phyloP scores from a whole-genome alignment of 2,329 filamentous ascomycete genomes.

The Zopfia rhizophila region DNA sequence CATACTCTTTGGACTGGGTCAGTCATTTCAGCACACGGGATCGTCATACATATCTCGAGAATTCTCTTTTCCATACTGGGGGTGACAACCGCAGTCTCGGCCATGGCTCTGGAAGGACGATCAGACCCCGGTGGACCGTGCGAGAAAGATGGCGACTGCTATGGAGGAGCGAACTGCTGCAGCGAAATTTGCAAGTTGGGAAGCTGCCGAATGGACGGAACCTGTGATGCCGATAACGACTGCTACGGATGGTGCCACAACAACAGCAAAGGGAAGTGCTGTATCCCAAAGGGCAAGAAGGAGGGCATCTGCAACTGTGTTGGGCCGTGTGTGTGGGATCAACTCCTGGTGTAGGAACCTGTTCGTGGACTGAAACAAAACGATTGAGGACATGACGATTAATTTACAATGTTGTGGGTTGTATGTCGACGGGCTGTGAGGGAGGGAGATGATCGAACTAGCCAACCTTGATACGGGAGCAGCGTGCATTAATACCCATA shows the following conservation, averaged over 20 bases:
- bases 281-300: constrained; percentile 9
- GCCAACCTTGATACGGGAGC: no score
- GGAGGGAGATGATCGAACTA: no score
- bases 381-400: no score
- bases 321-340: no score
- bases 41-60: background rate
- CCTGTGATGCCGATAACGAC: constrained; percentile 11
- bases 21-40: no score
- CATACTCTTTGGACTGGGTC: no score
- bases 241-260: constrained; percentile 18
- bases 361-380: no score
- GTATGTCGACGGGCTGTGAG: no score
- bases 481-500: no score
- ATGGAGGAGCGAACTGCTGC: constrained; percentile 8
- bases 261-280: constrained; percentile 4
- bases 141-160: constrained; percentile 1
- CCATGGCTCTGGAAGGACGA: constrained; percentile 3
- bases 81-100: background rate
- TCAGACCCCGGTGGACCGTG: constrained; percentile 14
- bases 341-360: no score
- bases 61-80: constrained; percentile 1
- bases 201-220: constrained; percentile 16
- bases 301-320: constrained; percentile 11
- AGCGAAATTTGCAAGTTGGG: constrained; percentile 8
- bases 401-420: no score